Percentiles rank a stretch among this genome's conserved stretches.
phyloP scores from a whole-genome alignment of 2,329 filamentous ascomycete genomes.

The Aschersonia sp. region DNA sequence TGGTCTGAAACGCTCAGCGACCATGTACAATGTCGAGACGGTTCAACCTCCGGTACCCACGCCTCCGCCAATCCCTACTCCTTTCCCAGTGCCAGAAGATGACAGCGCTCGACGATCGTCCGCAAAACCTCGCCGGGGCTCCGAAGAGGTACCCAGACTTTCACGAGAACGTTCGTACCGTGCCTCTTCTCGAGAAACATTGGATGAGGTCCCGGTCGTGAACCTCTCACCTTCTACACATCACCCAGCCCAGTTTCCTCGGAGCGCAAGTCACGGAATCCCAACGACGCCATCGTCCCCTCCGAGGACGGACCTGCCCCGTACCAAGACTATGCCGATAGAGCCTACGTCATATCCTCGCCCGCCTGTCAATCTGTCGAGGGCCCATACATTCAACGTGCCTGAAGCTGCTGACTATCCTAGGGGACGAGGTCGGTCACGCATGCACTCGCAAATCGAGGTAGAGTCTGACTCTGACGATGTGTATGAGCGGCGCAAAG shows the following conservation, averaged over 20 bases:
- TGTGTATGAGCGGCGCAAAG: conserved; percentile 14
- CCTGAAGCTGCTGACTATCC: conserved; percentile 11
- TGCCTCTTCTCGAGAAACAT: conserved; percentile 16
- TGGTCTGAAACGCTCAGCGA: conserved; percentile 8
- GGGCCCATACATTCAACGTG: conserved; percentile 19
- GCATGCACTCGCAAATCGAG: conserved; percentile 19
- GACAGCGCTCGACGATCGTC: conserved; percentile 18
- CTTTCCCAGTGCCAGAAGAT: conserved; percentile 15
- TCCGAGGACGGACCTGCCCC: conserved; percentile 15
- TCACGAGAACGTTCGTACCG: conserved; percentile 15
- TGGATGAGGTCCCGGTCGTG: conserved; percentile 16
- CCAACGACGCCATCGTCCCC: conserved; percentile 16
- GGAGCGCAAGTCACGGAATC: conserved; percentile 11
- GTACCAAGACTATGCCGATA: conserved; percentile 20
- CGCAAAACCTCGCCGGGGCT: conserved; percentile 18
- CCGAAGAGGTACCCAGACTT: conserved; percentile 11
- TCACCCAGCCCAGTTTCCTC: conserved; percentile 10
- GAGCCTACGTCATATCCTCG: conserved; percentile 13
- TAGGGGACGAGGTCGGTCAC: conserved; percentile 23
- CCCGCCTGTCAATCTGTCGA: conserved; percentile 12
- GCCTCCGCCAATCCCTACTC: conserved; percentile 16
- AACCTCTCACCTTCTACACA: conserved; percentile 15
- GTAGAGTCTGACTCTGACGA: conserved; percentile 21
- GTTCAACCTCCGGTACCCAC: conserved; percentile 19
- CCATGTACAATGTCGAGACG: conserved; percentile 8